Base-by-base conservation (phyloP, 2,329 filamentous ascomycete species). In the Arthrobotrys musiformis region DNA sequence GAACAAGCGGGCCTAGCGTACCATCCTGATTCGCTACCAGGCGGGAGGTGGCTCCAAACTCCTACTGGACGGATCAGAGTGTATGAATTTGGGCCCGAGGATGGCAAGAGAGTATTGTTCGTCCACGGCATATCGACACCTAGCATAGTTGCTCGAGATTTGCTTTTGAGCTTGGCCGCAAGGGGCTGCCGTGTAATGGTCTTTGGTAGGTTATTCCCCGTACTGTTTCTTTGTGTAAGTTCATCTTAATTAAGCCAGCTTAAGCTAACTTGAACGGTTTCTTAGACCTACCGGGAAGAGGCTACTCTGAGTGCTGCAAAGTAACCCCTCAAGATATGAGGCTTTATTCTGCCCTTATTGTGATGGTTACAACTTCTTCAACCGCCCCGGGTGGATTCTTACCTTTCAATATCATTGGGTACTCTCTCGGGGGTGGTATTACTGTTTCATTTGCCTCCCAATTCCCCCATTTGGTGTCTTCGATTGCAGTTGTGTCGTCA, bases 51-150 rank as follows among this genome's bases (percentile, higher is more conserved):
- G 82, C 89, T 95, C 15, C 82, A 85, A 11, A 91, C 89, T 2
- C 89, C 90, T 4, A 93, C 92, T 81, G 92, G 93, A 15, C 88
- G 85, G 3, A 88, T 92, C 78, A 86, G 90, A 52, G 90, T 92
- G 2, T 94, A 93, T 82, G 93, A 96, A 85, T 95, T 90, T 87
- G 93, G 93, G 0, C 91, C 92, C 0, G 86, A 89, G 73, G 84
- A 87, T 37, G 92, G 92, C 0, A 87, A 89, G 28, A 93, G 90
- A 81, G 89, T 94, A 0, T 84, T 96, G 13, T 84, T 96, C 26
- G 84, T 96, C 15, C 93, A 94, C 82, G 93, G 93, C 4, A 94
- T 95, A 81, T 92, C 89, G 60, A 95, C 92, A 4, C 93, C 93
- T 0, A 90, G 89, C 78, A 85, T 94, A 56, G 87, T 91, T 0